Evolutionary conservation across 192 early-diverging fungal genomes (phyloP).

Genomic region (Coemansia sp.): DNA sequence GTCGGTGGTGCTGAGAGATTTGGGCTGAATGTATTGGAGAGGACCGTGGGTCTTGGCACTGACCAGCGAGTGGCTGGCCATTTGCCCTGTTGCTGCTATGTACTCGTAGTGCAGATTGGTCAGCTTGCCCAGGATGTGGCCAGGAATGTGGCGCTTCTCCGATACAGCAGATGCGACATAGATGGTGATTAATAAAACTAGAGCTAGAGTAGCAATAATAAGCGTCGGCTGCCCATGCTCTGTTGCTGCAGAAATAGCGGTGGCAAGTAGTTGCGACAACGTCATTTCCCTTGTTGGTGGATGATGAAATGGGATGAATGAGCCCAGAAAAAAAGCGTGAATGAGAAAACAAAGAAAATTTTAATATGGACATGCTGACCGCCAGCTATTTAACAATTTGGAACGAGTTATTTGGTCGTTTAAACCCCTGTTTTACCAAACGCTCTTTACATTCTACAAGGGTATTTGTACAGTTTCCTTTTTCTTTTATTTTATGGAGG

Average conservation of each 20-base stretch:
- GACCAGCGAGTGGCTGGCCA: constrained; percentile 6
- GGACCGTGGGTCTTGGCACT: constrained; percentile 1
- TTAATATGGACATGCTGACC: no score
- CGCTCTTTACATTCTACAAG: not conserved
- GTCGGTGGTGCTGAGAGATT: constrained; percentile 16
- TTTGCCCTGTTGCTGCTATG: not conserved
- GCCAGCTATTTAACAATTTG: no score
- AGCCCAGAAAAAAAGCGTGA: constrained; percentile 19
- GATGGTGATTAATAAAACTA: no score
- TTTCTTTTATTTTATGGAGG: not conserved
- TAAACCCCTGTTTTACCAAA: no score
- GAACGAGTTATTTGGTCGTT: no score
- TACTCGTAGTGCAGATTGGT: constrained; percentile 8
- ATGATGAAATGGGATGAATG: no score
- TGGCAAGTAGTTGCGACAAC: not conserved
- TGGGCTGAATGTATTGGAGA: constrained; percentile 28
- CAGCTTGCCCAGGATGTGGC: constrained; percentile 7
- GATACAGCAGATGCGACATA: no score
- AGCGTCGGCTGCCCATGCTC: no score
- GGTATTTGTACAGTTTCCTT: not conserved
- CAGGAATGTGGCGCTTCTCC: constrained; percentile 13
- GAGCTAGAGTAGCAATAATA: no score
- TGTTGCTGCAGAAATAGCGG: no score
- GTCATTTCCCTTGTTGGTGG: no score
- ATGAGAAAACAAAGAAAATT: not conserved